Evolutionary conservation across 2,329 filamentous ascomycete species (phyloP).

Genomic region (Lizonia empirigonia): DNA sequence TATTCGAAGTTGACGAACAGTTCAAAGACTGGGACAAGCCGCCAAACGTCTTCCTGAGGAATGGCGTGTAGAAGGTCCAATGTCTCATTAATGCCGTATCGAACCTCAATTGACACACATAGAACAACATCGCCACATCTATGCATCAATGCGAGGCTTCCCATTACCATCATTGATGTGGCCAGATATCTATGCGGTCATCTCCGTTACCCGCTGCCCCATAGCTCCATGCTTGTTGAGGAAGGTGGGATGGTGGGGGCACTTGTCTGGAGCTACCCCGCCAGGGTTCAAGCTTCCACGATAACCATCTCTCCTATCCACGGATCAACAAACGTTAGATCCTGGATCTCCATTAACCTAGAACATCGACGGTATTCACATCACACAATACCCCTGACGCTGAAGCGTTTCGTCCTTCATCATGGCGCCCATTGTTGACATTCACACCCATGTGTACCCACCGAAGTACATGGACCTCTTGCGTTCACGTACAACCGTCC

Average conservation of each 20-base stretch:
- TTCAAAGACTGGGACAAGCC: slow-evolving; percentile 40
- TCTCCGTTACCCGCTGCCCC: slow-evolving; percentile 21
- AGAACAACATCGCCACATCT: not conserved
- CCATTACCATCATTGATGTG: slow-evolving; percentile 9
- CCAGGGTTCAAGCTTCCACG: slow-evolving; percentile 21
- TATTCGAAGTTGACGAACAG: slow-evolving; percentile 42
- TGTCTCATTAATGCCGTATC: no score
- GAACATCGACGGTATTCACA: no score
- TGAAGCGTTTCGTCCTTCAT: not conserved
- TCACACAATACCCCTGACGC: not conserved
- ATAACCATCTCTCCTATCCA: slow-evolving; percentile 10
- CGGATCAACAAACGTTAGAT: no score
- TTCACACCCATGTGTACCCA: slow-evolving; percentile 69
- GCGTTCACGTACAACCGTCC: slow-evolving; percentile 64
- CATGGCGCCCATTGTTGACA: slow-evolving; percentile 58
- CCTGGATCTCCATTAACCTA: no score
- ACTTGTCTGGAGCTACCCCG: slow-evolving; percentile 25
- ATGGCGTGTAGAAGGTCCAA: slow-evolving; percentile 20
- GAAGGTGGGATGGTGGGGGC: slow-evolving; percentile 44
- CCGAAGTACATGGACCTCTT: slow-evolving; percentile 64
- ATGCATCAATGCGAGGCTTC: not conserved
- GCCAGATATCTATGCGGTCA: slow-evolving; percentile 17
- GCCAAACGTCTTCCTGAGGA: slow-evolving; percentile 45
- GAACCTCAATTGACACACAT: no score
- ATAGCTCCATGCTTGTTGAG: slow-evolving; percentile 29